Percentiles rank a stretch among this genome's conserved stretches.
phyloP scores from a whole-genome alignment of 2,329 filamentous ascomycete genomes.

The Diplodia corticola region DNA sequence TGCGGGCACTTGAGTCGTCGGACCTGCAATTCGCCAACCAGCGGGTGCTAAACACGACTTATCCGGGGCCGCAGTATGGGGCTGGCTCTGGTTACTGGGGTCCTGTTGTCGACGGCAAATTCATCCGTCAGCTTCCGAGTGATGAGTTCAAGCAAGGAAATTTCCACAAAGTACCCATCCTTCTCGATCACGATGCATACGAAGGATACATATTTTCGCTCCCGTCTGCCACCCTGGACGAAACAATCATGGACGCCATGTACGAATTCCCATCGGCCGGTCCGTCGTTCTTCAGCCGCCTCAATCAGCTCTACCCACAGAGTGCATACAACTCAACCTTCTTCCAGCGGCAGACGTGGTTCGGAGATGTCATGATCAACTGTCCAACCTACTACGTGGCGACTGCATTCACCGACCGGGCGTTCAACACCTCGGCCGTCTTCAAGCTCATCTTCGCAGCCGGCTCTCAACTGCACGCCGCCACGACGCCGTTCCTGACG shows the following conservation, averaged over 20 bases:
- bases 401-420: constrained; percentile 31
- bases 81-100: constrained; percentile 46
- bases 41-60: constrained; percentile 31
- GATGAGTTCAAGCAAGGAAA: constrained; percentile 36
- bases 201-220: constrained; percentile 43
- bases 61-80: constrained; percentile 2
- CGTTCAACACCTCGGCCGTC: constrained; percentile 24
- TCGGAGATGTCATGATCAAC: constrained; percentile 48
- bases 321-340: constrained; percentile 39
- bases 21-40: constrained; percentile 35
- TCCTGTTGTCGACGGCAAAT: constrained; percentile 44
- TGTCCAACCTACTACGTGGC: constrained; percentile 45
- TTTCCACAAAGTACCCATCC: constrained; percentile 39
- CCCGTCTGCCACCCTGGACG: constrained; percentile 29
- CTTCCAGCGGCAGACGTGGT: constrained; percentile 41
- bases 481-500: constrained; percentile 25
- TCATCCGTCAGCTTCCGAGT: constrained; percentile 40
- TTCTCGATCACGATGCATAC: constrained; percentile 41
- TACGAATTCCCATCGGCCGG: constrained; percentile 38
- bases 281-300: constrained; percentile 40
- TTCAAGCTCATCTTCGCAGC: constrained; percentile 41
- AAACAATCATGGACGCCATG: constrained; percentile 33
- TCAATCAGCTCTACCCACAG: constrained; percentile 44
- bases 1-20: constrained; percentile 33
- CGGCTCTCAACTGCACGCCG: constrained; percentile 37